These are phyloP conservation scores for Tricladium varicosporioides DNA, from an alignment of 2,329 filamentous ascomycete species.

Conservation along the genomic window DNA sequence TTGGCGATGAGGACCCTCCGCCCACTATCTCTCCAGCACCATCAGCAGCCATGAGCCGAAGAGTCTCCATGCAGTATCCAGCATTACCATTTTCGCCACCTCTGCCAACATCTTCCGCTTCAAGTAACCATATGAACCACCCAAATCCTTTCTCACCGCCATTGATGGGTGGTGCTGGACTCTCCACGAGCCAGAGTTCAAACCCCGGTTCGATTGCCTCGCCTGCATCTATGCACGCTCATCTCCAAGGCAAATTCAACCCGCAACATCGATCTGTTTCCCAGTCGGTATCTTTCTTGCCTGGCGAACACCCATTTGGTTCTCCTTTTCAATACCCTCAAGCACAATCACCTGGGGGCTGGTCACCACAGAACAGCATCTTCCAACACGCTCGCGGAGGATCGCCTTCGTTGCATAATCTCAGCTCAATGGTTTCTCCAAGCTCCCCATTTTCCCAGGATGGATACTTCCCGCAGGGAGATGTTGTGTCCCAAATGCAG, in stretches of 20 bases:
- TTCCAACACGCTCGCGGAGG: constrained; percentile 52
- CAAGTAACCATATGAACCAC: constrained; percentile 62
- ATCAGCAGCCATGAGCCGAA: constrained; percentile 57
- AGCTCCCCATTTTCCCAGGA: constrained; percentile 56
- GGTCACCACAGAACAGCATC: constrained; percentile 56
- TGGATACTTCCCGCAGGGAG: constrained; percentile 34
- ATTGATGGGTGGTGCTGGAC: constrained; percentile 59
- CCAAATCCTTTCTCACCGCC: constrained; percentile 50
- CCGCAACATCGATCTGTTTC: constrained; percentile 51
- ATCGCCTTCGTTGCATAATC: constrained; percentile 61
- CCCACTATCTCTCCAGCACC: constrained; percentile 66
- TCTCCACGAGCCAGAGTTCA: constrained; percentile 62
- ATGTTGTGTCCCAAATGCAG: constrained; percentile 44
- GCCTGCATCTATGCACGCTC: constrained; percentile 64
- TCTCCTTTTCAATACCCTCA: constrained; percentile 67
- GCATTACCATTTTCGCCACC: constrained; percentile 81
- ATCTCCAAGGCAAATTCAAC: constrained; percentile 58
- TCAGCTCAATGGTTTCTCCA: constrained; percentile 60
- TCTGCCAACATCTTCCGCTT: constrained; percentile 73
- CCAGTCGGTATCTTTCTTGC: constrained; percentile 63
- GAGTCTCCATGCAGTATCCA: constrained; percentile 72
- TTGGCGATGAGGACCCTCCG: constrained; percentile 68
- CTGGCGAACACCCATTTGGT: constrained; percentile 53
- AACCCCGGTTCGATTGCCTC: constrained; percentile 66
- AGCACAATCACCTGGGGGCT: constrained; percentile 58